Evolutionary conservation across 176 grass and related monocot genomes (phyloP).

Genomic region (Dactylis glomerata): DNA sequence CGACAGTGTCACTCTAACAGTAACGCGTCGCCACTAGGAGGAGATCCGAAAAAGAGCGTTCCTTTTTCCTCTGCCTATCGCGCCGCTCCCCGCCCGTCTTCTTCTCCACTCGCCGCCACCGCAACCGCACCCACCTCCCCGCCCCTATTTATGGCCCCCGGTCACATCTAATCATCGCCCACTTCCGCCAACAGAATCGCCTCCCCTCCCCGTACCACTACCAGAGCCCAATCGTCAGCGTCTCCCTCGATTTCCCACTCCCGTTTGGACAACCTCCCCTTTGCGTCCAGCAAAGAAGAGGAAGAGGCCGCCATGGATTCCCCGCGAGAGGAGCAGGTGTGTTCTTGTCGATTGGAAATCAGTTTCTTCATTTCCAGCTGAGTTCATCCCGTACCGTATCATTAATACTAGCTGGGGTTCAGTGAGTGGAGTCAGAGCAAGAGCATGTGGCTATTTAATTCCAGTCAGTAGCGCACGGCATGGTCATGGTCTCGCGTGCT

Average conservation of each 20-base stretch:
- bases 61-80: background rate
- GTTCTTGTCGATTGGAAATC: background rate
- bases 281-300: background rate
- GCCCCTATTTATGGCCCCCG: conserved; percentile 24
- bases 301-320: conserved; percentile 5
- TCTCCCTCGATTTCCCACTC: background rate
- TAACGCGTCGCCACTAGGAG: background rate
- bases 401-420: background rate
- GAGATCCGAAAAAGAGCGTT: background rate
- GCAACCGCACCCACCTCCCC: background rate
- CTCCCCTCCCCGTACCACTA: no score
- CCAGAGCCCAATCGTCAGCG: background rate
- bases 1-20: background rate
- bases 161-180: background rate
- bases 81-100: background rate
- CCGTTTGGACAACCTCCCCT: background rate
- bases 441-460: background rate
- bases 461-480: background rate
- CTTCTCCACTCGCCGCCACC: conserved; percentile 10
- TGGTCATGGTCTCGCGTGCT: background rate
- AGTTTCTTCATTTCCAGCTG: background rate
- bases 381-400: background rate
- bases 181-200: background rate
- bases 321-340: background rate
- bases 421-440: background rate